Base-by-base conservation (phyloP, 306 rosid genomes). In the Fagus sylvatica region DNA sequence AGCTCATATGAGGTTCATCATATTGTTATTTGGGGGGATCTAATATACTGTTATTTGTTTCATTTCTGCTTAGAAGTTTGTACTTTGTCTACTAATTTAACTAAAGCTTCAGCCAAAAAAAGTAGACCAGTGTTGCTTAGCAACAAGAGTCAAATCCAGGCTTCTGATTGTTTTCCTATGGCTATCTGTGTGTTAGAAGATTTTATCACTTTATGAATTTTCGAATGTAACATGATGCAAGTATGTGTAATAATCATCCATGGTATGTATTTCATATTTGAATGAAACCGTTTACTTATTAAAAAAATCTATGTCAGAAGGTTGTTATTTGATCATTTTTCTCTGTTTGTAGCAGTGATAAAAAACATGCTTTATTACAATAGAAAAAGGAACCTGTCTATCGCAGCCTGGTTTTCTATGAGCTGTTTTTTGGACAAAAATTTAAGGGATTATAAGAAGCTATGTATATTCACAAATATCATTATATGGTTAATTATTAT, bases 401-500 rank as follows among this genome's bases (percentile, higher is more conserved):
- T 66, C 12, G n/a, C 30, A 37, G 40, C 71, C 15, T 7, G 71
- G 33, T 32, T 66, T 39, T 66, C 12, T 37, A 39, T 7, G n/a
- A 2, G 49, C 32, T 39, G 12, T 0, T 7, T 16, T 36, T 39
- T 36, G 32, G 28, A 17, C 62, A n/a, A 43, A 42, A 33, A 12
- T 41, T 17, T 6, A 62, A 69, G 62, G 39, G 16, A 72, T 30
- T 66, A 43, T 37, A 41, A 32, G 22, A 15, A 77, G 62, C 17
- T 64, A 12, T 64, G 42, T 53, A 9, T 33, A 42, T 69, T 78
- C 37, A 30, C 68, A 53, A 7, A 53, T 53, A 73, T 65, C 46
- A 30, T 71, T 71, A 43, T 71, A 22, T 59, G 16, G 76, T 75
- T 75, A 53, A 15, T 71, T 75, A 53, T 40, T 67, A 30, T 48